These are phyloP conservation scores for Margaritispora aquatica DNA, from an alignment of 495 filamentous ascomycete species.

Conservation along the genomic window DNA sequence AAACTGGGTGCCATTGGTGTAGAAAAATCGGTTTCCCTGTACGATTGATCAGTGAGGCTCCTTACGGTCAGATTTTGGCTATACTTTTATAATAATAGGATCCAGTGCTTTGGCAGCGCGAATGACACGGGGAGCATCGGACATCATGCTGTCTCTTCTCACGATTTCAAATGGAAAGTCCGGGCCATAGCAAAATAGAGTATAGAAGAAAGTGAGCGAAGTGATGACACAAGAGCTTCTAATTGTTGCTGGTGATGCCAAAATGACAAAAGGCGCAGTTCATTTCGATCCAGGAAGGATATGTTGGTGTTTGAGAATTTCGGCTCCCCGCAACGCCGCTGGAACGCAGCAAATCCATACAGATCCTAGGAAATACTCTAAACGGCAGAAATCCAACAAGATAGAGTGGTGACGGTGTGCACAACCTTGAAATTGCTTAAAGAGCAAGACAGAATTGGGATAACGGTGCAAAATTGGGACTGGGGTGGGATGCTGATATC, in stretches of 20 bases:
- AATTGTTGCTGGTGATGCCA: background rate
- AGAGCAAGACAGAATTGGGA: background rate
- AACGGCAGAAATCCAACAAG: background rate
- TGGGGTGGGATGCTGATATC: too few species aligned
- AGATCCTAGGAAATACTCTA: background rate
- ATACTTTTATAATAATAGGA: background rate
- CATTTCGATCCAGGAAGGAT: background rate
- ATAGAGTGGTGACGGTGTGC: background rate
- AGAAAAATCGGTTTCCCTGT: constrained; percentile 64
- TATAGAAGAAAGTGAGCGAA: too few species aligned
- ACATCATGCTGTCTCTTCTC: too few species aligned
- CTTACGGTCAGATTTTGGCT: background rate
- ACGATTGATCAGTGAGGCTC: background rate
- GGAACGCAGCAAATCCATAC: background rate
- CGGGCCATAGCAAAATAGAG: too few species aligned
- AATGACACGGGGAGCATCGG: too few species aligned
- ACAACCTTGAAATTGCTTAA: background rate
- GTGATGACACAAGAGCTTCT: background rate
- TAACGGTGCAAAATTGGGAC: too few species aligned
- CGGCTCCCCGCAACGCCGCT: background rate
- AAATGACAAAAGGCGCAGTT: background rate
- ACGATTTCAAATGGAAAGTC: too few species aligned
- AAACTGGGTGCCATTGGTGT: constrained; percentile 60
- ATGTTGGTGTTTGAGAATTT: background rate
- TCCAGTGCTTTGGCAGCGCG: too few species aligned